phyloP scores from a whole-genome alignment of 2,329 filamentous ascomycete species.

The Blastomyces percursus region DNA sequence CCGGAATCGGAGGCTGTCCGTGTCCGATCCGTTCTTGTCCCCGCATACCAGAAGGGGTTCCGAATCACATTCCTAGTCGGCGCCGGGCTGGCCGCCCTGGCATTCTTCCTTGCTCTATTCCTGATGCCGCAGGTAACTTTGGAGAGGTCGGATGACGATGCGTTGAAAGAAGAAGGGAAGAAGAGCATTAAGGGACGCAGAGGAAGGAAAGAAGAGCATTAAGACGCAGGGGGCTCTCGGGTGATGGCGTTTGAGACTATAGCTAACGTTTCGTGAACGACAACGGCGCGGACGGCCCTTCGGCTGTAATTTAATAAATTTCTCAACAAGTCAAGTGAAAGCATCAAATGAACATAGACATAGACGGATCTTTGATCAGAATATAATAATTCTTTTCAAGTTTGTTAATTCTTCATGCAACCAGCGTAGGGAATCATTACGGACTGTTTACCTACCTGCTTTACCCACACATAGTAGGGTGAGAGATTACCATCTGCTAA shows the following conservation, averaged over 20 bases:
- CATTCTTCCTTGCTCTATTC: conserved; percentile 24
- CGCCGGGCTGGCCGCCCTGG: conserved; percentile 26
- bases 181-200: neutral
- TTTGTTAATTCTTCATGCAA: too few relatives aligned
- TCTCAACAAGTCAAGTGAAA: too few relatives aligned
- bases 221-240: neutral
- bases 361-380: too few relatives aligned
- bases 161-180: conserved; percentile 9
- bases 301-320: too few relatives aligned
- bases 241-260: neutral
- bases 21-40: conserved; percentile 22
- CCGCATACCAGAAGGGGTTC: conserved; percentile 31
- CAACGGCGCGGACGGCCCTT: neutral
- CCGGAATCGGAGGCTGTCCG: conserved; percentile 13
- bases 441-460: too few relatives aligned
- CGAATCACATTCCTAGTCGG: conserved; percentile 32
- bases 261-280: neutral
- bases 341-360: too few relatives aligned
- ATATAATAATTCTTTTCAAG: too few relatives aligned
- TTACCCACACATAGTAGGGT: too few relatives aligned
- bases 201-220: conserved; percentile 5
- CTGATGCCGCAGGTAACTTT: conserved; percentile 31
- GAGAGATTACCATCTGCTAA: too few relatives aligned
- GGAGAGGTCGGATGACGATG: conserved; percentile 10
- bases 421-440: too few relatives aligned